These are phyloP conservation scores for Neopestalotiopsis sp. DNA, from an alignment of 2,329 filamentous ascomycete genomes.

Conservation along the genomic window DNA sequence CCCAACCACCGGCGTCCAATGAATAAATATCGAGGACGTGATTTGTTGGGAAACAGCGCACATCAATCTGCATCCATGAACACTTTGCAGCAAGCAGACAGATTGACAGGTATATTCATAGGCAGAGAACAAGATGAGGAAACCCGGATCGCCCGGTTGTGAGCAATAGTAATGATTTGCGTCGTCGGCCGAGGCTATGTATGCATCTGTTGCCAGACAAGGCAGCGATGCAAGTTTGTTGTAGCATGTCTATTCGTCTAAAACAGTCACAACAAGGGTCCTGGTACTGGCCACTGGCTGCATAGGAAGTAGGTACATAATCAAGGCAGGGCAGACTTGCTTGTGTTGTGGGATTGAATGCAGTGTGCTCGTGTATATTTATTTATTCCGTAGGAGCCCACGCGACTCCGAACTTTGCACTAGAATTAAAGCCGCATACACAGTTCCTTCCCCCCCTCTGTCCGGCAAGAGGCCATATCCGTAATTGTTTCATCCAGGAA, in stretches of 20 bases:
- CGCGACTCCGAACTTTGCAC: neutral
- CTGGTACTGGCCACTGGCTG: neutral
- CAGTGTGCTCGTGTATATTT: neutral
- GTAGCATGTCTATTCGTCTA: neutral
- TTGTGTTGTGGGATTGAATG: neutral
- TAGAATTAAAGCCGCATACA: neutral
- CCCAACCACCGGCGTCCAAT: neutral
- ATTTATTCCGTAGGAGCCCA: neutral
- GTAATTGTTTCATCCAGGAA: too few species aligned
- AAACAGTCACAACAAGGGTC: neutral
- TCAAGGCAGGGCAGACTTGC: neutral
- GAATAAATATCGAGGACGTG: neutral
- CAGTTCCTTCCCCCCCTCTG: neutral
- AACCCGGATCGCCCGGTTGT: neutral
- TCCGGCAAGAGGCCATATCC: neutral
- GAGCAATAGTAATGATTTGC: neutral
- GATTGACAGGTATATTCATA: neutral
- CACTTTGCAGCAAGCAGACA: neutral
- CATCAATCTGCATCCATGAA: neutral
- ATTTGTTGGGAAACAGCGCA: neutral
- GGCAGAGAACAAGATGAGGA: neutral
- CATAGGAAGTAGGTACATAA: neutral
- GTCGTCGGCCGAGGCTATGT: conserved; percentile 1
- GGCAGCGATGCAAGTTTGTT: neutral
- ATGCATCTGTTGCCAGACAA: neutral